phyloP scores from a whole-genome alignment of 1,284 basidiomycete genomes.

The Cystobasidium sp. region DNA sequence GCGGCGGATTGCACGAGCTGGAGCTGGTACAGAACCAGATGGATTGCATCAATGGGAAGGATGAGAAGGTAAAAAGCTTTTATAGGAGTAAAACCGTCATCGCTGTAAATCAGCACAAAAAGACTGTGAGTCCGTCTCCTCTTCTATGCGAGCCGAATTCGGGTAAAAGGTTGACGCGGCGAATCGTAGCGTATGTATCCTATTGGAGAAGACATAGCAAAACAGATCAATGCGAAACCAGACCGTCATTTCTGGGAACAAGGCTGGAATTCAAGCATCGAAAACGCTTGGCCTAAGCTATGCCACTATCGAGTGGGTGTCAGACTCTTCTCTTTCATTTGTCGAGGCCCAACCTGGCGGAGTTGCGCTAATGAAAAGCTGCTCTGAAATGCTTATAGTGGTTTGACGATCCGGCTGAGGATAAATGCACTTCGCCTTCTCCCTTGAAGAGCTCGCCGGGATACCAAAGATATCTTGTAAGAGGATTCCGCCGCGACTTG shows the following conservation, averaged over 20 bases:
- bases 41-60: conserved; percentile 28
- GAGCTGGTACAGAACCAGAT: conserved; percentile 13
- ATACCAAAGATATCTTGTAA: conserved; percentile 14
- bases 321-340: too few relatives aligned
- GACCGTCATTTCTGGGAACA: conserved; percentile 13
- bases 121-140: conserved; percentile 11
- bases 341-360: neutral
- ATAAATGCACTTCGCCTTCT: conserved; percentile 23
- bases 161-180: neutral
- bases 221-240: conserved; percentile 6
- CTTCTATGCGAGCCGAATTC: neutral
- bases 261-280: conserved; percentile 10
- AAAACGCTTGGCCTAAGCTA: conserved; percentile 31
- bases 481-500: neutral
- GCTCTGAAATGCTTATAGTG: neutral
- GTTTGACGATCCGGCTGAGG: conserved; percentile 2
- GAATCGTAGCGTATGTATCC: conserved; percentile 35
- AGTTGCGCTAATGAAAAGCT: neutral
- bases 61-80: conserved; percentile 33
- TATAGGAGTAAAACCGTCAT: conserved; percentile 21
- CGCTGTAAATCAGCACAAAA: conserved; percentile 41
- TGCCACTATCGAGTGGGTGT: conserved; percentile 35
- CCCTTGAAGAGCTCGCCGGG: conserved; percentile 2
- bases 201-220: conserved; percentile 20
- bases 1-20: neutral